Conservation (phyloP, 2,329 filamentous ascomycete species). For the Fonsecaea pedrosoi region DNA sequence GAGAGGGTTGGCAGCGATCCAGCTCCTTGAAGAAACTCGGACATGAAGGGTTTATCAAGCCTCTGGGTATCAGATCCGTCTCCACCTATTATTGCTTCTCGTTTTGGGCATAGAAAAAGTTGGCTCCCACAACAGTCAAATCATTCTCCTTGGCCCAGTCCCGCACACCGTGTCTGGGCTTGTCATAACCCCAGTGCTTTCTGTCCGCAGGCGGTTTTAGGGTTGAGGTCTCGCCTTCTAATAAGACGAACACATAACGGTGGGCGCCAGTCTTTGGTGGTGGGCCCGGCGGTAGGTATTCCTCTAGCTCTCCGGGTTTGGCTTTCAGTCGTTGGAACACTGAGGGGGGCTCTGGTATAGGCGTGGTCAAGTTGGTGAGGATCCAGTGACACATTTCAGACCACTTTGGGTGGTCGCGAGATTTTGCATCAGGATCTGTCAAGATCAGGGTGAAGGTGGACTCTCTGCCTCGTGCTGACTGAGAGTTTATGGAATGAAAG, state of each 20-base stretch:
- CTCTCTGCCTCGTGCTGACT: slow-evolving; percentile 33
- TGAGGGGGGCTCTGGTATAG: slow-evolving; percentile 16
- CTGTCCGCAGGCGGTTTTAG: slow-evolving; percentile 51
- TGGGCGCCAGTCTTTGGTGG: slow-evolving; percentile 64
- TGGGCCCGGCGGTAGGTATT: slow-evolving; percentile 62
- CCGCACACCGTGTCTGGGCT: slow-evolving; percentile 57
- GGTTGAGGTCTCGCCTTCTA: slow-evolving; percentile 51
- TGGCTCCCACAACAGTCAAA: slow-evolving; percentile 43
- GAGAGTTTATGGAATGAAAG: slow-evolving; percentile 45
- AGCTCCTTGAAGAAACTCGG: slow-evolving; percentile 16
- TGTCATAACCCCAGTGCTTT: slow-evolving; percentile 62
- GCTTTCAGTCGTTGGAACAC: slow-evolving; percentile 25
- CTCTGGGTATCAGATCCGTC: background rate
- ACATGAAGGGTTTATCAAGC: background rate
- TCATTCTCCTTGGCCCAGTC: slow-evolving; percentile 44
- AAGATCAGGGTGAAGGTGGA: slow-evolving; percentile 56
- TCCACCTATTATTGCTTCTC: slow-evolving; percentile 37
- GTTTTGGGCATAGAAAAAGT: slow-evolving; percentile 44
- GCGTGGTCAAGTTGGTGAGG: slow-evolving; percentile 41
- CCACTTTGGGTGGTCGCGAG: slow-evolving; percentile 61
- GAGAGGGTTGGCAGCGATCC: slow-evolving; percentile 25
- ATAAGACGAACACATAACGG: slow-evolving; percentile 63
- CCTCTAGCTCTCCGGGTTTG: slow-evolving; percentile 50
- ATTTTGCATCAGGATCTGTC: slow-evolving; percentile 65
- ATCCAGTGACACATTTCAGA: slow-evolving; percentile 66